A percentile compares a stretch with the other conserved stretches of the same genome.
Conservation (phyloP, 257 asterid genomes). For the Capsicum pubescens region DNA sequence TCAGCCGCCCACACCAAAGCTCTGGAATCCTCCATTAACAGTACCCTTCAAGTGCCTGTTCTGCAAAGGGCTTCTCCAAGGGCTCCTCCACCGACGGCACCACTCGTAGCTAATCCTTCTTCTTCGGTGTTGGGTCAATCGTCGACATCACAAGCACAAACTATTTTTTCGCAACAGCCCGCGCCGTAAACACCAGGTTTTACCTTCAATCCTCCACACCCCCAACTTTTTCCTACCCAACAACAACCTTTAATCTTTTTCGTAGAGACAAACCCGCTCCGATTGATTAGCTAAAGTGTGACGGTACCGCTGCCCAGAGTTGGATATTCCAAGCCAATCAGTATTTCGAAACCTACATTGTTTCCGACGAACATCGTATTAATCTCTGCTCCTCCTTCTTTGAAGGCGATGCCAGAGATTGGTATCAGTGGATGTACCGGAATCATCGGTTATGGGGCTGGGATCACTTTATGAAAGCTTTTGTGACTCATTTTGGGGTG, state of each 20-base stretch:
- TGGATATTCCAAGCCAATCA: no score
- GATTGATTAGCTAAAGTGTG: neutral
- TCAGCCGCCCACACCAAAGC: neutral
- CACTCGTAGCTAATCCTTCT: neutral
- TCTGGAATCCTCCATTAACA: neutral
- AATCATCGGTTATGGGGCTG: neutral
- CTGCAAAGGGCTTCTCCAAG: no score
- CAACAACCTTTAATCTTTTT: neutral
- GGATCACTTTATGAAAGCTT: neutral
- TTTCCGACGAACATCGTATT: no score
- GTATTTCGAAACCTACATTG: no score
- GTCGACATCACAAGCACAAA: neutral
- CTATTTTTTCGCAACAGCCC: neutral
- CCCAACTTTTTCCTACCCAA: neutral
- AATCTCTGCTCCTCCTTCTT: no score
- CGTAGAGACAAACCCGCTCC: neutral
- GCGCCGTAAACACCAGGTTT: no score
- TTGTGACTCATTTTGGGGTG: neutral
- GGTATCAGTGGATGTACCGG: neutral
- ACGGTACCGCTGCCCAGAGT: no score
- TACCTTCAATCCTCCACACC: neutral
- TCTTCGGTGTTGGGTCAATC: neutral
- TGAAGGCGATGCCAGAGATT: no score
- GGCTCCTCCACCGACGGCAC: no score
- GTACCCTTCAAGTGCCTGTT: neutral